A percentile compares a stretch with the other conserved stretches of the same genome.
These are phyloP conservation scores for Erigeron canadensis DNA, from an alignment of 129 eudicot species.

Conservation along the genomic window DNA sequence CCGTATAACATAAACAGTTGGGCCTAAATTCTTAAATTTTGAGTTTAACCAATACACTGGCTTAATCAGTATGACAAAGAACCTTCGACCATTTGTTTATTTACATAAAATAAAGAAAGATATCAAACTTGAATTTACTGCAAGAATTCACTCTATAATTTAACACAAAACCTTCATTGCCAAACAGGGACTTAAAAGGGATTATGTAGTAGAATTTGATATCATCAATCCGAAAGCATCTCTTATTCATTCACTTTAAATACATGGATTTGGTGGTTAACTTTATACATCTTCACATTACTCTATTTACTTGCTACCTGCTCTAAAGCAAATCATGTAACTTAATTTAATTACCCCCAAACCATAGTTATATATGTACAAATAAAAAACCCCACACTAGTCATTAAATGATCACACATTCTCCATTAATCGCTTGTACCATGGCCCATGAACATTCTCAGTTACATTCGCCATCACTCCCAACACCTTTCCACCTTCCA, in stretches of 20 bases:
- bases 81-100: too few species aligned
- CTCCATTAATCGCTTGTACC: conserved; percentile 58
- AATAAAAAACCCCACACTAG: conserved; percentile 18
- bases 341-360: conserved; percentile 9
- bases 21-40: too few species aligned
- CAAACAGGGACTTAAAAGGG: not conserved
- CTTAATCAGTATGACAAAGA: too few species aligned
- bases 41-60: too few species aligned
- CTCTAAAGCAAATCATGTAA: conserved; percentile 38
- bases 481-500: conserved; percentile 57
- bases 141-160: too few species aligned
- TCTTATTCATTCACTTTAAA: conserved; percentile 36
- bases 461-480: conserved; percentile 67
- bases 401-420: conserved; percentile 31
- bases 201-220: not conserved
- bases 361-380: conserved; percentile 27
- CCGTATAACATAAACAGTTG: too few species aligned
- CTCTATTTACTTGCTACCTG: conserved; percentile 22
- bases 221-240: not conserved
- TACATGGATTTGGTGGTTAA: conserved; percentile 20
- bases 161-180: not conserved
- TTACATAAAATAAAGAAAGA: too few species aligned
- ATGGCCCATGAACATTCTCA: conserved; percentile 62
- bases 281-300: conserved; percentile 25
- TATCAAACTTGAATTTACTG: too few species aligned